Evolutionary conservation across 2,329 filamentous ascomycete genomes (phyloP).

Genomic region (Cordyceps javanica): DNA sequence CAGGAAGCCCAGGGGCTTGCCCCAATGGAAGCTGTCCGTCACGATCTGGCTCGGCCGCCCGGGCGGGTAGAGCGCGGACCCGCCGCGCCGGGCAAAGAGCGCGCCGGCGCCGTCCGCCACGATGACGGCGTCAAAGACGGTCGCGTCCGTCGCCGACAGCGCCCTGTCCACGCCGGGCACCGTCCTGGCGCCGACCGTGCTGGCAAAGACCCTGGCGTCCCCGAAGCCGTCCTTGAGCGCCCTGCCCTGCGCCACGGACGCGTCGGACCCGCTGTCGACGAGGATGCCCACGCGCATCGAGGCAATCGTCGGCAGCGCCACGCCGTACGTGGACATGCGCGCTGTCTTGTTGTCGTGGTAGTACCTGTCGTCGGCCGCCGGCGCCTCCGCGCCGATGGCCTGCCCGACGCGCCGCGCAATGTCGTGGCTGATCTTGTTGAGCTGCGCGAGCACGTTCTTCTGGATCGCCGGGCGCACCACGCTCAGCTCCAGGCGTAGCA

Average conservation of each 20-base stretch:
- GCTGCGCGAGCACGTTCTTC: constrained; percentile 59
- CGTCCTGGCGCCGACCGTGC: constrained; percentile 56
- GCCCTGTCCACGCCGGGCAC: constrained; percentile 51
- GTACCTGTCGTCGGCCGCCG: constrained; percentile 53
- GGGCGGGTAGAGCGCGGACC: constrained; percentile 54
- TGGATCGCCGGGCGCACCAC: constrained; percentile 56
- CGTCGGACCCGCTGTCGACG: constrained; percentile 34
- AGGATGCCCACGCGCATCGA: constrained; percentile 60
- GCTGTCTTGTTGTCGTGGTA: constrained; percentile 64
- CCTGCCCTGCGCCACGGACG: constrained; percentile 42
- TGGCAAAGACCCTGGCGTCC: constrained; percentile 46
- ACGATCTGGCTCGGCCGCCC: constrained; percentile 60
- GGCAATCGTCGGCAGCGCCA: constrained; percentile 52
- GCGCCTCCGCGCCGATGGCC: constrained; percentile 53
- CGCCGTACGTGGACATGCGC: constrained; percentile 53
- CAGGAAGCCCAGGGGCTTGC: constrained; percentile 61
- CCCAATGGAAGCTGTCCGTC: constrained; percentile 57
- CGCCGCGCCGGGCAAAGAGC: constrained; percentile 40
- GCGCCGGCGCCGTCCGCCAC: constrained; percentile 47
- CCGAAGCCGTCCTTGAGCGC: constrained; percentile 44
- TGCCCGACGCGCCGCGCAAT: constrained; percentile 58
- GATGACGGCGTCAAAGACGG: constrained; percentile 57
- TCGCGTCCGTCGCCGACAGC: constrained; percentile 59
- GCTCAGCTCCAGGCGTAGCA: constrained; percentile 64
- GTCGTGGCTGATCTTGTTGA: constrained; percentile 64